Conservation (phyloP, 192 early-diverging fungal species). For the Linnemannia zychae region DNA sequence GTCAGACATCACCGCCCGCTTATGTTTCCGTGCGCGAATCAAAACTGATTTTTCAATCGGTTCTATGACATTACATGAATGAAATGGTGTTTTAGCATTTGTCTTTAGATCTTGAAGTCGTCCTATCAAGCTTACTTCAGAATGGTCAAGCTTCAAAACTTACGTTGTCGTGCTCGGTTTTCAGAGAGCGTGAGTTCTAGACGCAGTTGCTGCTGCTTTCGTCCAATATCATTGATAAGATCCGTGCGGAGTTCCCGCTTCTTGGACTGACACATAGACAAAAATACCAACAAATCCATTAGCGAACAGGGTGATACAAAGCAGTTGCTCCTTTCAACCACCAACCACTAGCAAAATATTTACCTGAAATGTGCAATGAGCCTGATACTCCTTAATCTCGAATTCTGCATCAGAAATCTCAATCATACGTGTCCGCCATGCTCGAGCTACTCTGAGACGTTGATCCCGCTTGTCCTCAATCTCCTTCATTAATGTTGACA, state of each 20-base stretch:
- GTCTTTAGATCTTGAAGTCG: background rate
- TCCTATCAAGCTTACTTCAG: slow-evolving; percentile 2
- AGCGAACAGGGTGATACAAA: background rate
- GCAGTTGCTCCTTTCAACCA: background rate
- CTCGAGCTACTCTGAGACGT: slow-evolving; percentile 55
- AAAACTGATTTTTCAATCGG: slow-evolving; percentile 43
- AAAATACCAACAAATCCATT: background rate
- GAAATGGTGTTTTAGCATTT: background rate
- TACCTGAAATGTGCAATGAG: slow-evolving; percentile 59
- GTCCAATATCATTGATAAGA: slow-evolving; percentile 5
- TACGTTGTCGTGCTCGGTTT: background rate
- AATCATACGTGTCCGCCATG: slow-evolving; percentile 59
- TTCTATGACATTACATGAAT: background rate
- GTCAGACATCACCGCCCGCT: slow-evolving; percentile 50
- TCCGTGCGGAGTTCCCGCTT: slow-evolving; percentile 32
- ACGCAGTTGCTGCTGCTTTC: slow-evolving; percentile 15
- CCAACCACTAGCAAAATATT: background rate
- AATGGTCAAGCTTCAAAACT: background rate
- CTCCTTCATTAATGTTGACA: slow-evolving; percentile 62
- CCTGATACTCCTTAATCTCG: slow-evolving; percentile 66
- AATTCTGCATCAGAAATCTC: slow-evolving; percentile 59
- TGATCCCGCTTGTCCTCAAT: slow-evolving; percentile 65
- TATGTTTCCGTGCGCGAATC: slow-evolving; percentile 51
- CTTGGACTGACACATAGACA: slow-evolving; percentile 8
- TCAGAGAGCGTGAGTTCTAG: slow-evolving; percentile 18